phyloP scores from a whole-genome alignment of 352 stramenopile genomes.

The Pelagophyceae sp. region DNA sequence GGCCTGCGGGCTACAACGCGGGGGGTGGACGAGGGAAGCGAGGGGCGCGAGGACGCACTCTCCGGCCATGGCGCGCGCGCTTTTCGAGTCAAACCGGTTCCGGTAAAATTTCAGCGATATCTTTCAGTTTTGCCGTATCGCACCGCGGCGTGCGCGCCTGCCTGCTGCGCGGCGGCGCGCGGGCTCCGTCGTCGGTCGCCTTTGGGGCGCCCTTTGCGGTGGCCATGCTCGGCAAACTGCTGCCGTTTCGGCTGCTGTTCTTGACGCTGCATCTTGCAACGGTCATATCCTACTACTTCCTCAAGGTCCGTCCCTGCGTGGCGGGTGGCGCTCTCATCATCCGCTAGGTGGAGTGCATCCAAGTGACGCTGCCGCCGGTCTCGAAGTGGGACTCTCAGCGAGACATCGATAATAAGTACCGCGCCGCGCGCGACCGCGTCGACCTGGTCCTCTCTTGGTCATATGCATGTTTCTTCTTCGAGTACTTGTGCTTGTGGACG shows the following conservation, averaged over 20 bases:
- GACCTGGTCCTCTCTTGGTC: background rate
- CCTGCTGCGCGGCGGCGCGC: too few relatives aligned
- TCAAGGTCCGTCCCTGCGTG: too few relatives aligned
- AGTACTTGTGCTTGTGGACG: background rate
- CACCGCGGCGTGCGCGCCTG: too few relatives aligned
- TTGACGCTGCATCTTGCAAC: background rate
- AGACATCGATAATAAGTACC: background rate
- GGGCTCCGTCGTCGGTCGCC: too few relatives aligned
- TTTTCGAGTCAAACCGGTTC: too few relatives aligned
- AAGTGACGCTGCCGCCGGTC: background rate
- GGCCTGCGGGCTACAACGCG: slow-evolving; percentile 48
- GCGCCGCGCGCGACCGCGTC: background rate
- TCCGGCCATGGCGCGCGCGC: background rate
- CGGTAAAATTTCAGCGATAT: too few relatives aligned
- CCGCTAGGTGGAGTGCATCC: background rate
- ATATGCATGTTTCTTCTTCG: background rate
- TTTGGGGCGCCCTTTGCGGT: too few relatives aligned
- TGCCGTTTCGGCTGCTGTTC: background rate
- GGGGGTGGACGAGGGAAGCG: too few relatives aligned
- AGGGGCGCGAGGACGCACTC: background rate
- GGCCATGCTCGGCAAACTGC: background rate
- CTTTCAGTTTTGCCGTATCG: too few relatives aligned
- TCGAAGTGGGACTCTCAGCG: background rate
- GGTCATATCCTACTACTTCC: background rate
- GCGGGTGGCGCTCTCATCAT: too few relatives aligned